Conservation (phyloP, 257 asterid species). For the Solanum paucissectum region DNA sequence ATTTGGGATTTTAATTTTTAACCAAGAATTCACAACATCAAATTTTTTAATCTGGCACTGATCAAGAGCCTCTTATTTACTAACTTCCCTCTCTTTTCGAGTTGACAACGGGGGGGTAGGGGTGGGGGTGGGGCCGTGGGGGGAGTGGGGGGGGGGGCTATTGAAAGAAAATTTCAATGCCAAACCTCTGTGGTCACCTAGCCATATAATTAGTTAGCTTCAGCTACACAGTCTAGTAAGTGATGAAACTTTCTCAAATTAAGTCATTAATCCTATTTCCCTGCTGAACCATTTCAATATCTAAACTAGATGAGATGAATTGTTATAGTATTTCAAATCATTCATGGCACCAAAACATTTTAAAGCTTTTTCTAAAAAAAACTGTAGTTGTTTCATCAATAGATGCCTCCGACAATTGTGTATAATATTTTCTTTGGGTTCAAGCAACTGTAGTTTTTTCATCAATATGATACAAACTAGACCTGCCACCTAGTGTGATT, state of each 20-base stretch:
- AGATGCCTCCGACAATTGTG: background rate
- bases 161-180: background rate
- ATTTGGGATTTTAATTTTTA: no score
- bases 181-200: background rate
- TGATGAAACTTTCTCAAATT: background rate
- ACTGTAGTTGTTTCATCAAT: background rate
- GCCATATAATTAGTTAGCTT: background rate
- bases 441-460: no score
- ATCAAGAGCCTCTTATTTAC: background rate
- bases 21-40: background rate
- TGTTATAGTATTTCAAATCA: background rate
- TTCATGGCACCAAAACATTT: background rate
- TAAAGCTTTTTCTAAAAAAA: background rate
- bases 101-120: background rate
- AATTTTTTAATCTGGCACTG: background rate
- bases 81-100: background rate
- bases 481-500: background rate
- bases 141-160: background rate
- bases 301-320: background rate
- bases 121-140: background rate
- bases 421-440: no score
- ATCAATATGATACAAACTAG: background rate
- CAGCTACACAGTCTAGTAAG: background rate
- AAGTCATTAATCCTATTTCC: background rate
- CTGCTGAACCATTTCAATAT: background rate